A percentile compares a stretch with the other conserved stretches of the same genome.
These are phyloP conservation scores for Amylocystis lapponica DNA, from an alignment of 768 basidiomycete species.

Conservation along the genomic window DNA sequence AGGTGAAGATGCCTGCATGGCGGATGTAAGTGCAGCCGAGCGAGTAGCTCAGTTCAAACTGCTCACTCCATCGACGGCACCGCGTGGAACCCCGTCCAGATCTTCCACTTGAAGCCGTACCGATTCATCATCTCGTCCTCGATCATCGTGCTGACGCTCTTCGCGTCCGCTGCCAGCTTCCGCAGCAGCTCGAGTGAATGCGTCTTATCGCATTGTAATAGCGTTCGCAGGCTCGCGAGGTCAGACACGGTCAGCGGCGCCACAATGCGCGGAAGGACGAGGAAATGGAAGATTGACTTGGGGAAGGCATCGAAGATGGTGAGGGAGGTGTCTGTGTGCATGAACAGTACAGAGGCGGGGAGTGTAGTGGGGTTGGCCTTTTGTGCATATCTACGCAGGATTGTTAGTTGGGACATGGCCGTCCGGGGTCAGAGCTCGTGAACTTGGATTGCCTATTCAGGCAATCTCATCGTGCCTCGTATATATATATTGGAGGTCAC, in stretches of 20 bases:
- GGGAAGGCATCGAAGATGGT: constrained; percentile 74
- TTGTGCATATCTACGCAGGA: constrained; percentile 58
- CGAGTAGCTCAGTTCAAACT: neutral
- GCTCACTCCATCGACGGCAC: constrained; percentile 82
- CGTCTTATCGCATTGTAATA: constrained; percentile 50
- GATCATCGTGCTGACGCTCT: constrained; percentile 51
- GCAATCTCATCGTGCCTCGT: too few species aligned
- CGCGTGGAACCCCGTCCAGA: constrained; percentile 83
- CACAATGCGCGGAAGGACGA: constrained; percentile 61
- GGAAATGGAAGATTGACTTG: constrained; percentile 84
- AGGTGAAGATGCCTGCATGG: constrained; percentile 70
- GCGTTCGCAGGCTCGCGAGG: constrained; percentile 48
- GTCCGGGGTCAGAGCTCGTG: too few species aligned
- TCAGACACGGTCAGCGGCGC: constrained; percentile 28
- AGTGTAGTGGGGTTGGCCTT: constrained; percentile 41
- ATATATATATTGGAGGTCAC: too few species aligned
- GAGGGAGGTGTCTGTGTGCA: constrained; percentile 46
- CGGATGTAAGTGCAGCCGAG: neutral
- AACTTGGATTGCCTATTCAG: too few species aligned
- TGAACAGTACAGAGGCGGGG: constrained; percentile 57
- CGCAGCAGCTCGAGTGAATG: constrained; percentile 49
- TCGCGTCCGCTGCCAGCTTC: constrained; percentile 51
- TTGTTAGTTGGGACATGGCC: constrained; percentile 33
- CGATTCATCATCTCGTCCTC: constrained; percentile 72
- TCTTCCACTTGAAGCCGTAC: constrained; percentile 71